Evolutionary conservation across 345 rosid genomes (phyloP).

Genomic region (Hibiscus mutabilis): DNA sequence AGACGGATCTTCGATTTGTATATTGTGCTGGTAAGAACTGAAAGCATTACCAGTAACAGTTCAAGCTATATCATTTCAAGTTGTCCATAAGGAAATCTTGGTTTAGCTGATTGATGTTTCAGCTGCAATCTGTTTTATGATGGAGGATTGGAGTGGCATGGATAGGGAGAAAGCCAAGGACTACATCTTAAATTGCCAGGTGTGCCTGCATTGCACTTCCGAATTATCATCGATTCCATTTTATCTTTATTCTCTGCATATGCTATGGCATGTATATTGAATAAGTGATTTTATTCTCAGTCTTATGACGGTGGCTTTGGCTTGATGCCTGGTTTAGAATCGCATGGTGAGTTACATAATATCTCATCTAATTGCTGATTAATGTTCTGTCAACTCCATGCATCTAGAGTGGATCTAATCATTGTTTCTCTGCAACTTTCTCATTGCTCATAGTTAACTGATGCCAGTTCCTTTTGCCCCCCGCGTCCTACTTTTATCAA

Average conservation of each 20-base stretch:
- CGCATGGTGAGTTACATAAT: conserved; percentile 77
- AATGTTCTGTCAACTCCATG: neutral
- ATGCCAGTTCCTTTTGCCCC: neutral
- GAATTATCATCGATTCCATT: neutral
- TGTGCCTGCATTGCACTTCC: conserved; percentile 15
- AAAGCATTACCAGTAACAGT: conserved; percentile 8
- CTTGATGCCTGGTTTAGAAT: conserved; percentile 80
- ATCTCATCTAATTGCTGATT: neutral
- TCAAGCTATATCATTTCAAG: neutral
- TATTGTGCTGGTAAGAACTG: conserved; percentile 85
- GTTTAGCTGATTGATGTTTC: conserved; percentile 32
- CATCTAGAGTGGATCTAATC: neutral
- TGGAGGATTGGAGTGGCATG: conserved; percentile 87
- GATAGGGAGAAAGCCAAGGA: conserved; percentile 68
- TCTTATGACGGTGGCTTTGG: conserved; percentile 99
- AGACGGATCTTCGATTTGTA: conserved; percentile 77
- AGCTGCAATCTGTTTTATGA: conserved; percentile 82
- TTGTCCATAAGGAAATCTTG: conserved; percentile 15
- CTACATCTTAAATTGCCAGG: conserved; percentile 81
- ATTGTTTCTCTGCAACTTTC: neutral
- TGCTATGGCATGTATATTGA: conserved; percentile 10
- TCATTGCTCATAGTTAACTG: neutral
- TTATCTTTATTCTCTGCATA: conserved; percentile 7
- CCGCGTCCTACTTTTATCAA: neutral
- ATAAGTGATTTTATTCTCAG: conserved; percentile 32